phyloP scores from a whole-genome alignment of 805 yeast species.

The Lachancea dasiensis region DNA sequence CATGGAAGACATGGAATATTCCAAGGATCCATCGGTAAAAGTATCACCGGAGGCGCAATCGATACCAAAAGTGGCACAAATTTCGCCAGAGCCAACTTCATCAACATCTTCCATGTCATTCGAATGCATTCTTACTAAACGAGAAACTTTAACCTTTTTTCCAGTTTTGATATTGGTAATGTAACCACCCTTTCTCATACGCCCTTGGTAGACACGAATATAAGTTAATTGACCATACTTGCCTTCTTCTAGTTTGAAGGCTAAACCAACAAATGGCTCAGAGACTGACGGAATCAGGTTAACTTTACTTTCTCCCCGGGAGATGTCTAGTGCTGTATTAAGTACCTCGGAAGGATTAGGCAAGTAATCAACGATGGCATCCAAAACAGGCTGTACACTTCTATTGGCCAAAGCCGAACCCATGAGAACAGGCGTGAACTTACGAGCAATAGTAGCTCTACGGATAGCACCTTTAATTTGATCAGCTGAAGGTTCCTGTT shows the following conservation, averaged over 20 bases:
- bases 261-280: slow-evolving; percentile 89
- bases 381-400: slow-evolving; percentile 92
- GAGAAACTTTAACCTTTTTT: slow-evolving; percentile 85
- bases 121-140: slow-evolving; percentile 97
- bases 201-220: slow-evolving; percentile 95
- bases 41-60: slow-evolving; percentile 99
- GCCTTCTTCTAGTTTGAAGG: slow-evolving; percentile 99
- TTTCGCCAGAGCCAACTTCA: slow-evolving; percentile 96
- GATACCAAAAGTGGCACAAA: slow-evolving; percentile 98
- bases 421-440: slow-evolving; percentile 98
- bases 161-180: slow-evolving; percentile 88
- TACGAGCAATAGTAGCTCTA: slow-evolving; percentile 90
- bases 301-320: slow-evolving; percentile 59
- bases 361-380: slow-evolving; percentile 90
- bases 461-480: slow-evolving; percentile 89
- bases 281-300: slow-evolving; percentile 64
- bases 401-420: slow-evolving; percentile 97
- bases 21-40: slow-evolving; percentile 75
- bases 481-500: slow-evolving; percentile 74
- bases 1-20: slow-evolving; percentile 94
- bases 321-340: slow-evolving; percentile 80
- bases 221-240: slow-evolving; percentile 96
- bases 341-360: slow-evolving; percentile 94
- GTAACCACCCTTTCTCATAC: slow-evolving; percentile 81
- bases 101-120: slow-evolving; percentile 98